Evolutionary conservation across 768 basidiomycete genomes (phyloP).

Genomic region (Leucocoprinus sp.): DNA sequence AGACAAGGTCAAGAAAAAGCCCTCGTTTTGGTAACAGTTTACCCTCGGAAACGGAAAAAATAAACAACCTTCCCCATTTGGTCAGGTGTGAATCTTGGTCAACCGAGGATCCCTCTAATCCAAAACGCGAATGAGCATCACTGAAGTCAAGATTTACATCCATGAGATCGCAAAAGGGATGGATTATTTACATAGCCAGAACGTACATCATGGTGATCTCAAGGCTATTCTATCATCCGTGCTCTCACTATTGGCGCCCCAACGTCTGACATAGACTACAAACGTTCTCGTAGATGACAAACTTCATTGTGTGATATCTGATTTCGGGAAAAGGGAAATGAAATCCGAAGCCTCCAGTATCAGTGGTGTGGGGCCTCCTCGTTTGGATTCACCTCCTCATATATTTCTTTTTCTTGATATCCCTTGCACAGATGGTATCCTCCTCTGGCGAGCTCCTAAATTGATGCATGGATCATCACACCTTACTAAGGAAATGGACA

Average conservation of each 20-base stretch:
- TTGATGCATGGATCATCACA: slow-evolving; percentile 39
- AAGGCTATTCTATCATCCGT: slow-evolving; percentile 39
- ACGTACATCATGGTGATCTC: slow-evolving; percentile 72
- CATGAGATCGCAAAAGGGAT: slow-evolving; percentile 74
- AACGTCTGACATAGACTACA: slow-evolving; percentile 43
- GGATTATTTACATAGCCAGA: slow-evolving; percentile 65
- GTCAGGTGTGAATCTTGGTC: slow-evolving; percentile 1
- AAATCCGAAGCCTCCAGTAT: slow-evolving; percentile 61
- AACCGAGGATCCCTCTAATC: neutral
- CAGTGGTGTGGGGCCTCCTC: slow-evolving; percentile 39
- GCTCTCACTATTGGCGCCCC: neutral
- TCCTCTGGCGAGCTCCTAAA: slow-evolving; percentile 70
- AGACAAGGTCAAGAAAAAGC: slow-evolving; percentile 4
- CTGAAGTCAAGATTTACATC: slow-evolving; percentile 43
- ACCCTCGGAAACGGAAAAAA: neutral
- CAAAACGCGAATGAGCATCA: neutral
- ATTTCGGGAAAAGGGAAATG: slow-evolving; percentile 80
- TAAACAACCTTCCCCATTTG: slow-evolving; percentile 7
- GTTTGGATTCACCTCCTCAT: slow-evolving; percentile 24
- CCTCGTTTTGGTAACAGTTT: neutral
- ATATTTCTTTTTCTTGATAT: neutral
- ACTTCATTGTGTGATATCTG: slow-evolving; percentile 63
- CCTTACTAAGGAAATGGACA: slow-evolving; percentile 50
- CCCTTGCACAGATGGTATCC: slow-evolving; percentile 40
- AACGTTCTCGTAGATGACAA: slow-evolving; percentile 72